Evolutionary conservation across 1,284 basidiomycete species (phyloP), one percentile per base, ranked within the genome.

Genomic region (Microbotryum scabiosae): DNA sequence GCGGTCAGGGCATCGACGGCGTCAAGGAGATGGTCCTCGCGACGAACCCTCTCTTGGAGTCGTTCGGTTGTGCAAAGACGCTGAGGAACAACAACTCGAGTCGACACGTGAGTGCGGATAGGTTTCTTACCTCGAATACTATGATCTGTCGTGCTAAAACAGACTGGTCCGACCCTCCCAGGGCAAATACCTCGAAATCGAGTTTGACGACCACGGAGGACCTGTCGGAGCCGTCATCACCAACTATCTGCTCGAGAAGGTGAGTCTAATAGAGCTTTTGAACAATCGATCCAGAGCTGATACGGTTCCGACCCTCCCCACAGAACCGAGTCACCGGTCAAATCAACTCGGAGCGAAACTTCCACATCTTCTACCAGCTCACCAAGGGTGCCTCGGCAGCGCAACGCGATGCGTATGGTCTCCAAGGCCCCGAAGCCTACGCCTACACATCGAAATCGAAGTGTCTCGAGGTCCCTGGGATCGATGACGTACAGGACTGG

Each of bases 21-120:
- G 93, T 98, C 76, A 97, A 98, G 79, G 93, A 98, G 73, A 99
- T 99, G 96, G 96, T 98, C n/a, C 80, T 99, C 48, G 96, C 96
- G 10, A 99, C 96, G 20, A 98, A 99, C 75, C 96, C 96, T 25
- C 77, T 99, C 47, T 79, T 99, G 65, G 96, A 99, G 77, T 94
- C 90, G 77, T 99, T 99, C 70, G 96, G 96, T 26, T 98, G 96
- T 77, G 96, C 96, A 28, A 99, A 98, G 80, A 99, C 96, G 20
- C 81, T 99, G 64, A 83, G 96, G 60, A 99, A 99, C 76, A 97
- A 99, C 78, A 99, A 99, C 75, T 94, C 90, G 8, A 93, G 89
- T 83, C 86, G 96, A 68, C 96, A 98, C 82, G 90, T 92, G 75
- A 73, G 89, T 79, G 23, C 25, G 45, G 1, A 2, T 4, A 25